phyloP scores from a whole-genome alignment of 345 rosid species.

The Bruguiera gymnorhiza region DNA sequence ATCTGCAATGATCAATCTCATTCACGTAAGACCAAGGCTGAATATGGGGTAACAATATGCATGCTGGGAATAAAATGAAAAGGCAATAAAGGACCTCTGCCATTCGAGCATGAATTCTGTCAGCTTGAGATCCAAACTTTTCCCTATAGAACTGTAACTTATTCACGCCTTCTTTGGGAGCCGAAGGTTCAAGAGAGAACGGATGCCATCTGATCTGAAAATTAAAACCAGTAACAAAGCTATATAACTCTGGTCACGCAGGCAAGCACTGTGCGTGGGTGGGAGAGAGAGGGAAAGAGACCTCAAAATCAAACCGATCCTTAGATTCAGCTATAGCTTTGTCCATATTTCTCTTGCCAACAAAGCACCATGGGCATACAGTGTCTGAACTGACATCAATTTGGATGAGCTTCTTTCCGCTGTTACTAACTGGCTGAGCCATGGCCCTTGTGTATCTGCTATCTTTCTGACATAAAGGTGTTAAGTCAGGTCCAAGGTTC shows the following conservation, averaged over 20 bases:
- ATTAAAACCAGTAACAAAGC: neutral
- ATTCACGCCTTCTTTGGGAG: constrained; percentile 81
- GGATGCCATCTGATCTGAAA: constrained; percentile 85
- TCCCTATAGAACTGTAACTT: constrained; percentile 57
- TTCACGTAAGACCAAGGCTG: constrained; percentile 3
- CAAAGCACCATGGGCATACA: constrained; percentile 86
- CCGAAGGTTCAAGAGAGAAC: constrained; percentile 74
- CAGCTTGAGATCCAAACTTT: constrained; percentile 61
- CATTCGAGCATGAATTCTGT: constrained; percentile 51
- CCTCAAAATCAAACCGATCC: constrained; percentile 72
- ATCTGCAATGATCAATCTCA: constrained; percentile 44
- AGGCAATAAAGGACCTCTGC: constrained; percentile 46
- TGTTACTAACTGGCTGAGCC: constrained; percentile 45
- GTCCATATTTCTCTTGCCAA: constrained; percentile 78
- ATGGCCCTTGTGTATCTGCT: constrained; percentile 33
- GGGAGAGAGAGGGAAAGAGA: constrained; percentile 18
- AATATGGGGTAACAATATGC: neutral
- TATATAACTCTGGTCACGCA: neutral
- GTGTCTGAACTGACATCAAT: constrained; percentile 80
- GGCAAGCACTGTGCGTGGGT: neutral
- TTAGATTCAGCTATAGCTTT: constrained; percentile 63
- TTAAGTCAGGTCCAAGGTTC: constrained; percentile 15
- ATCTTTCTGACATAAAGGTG: constrained; percentile 18
- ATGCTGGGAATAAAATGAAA: constrained; percentile 1
- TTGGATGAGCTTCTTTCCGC: constrained; percentile 50